Evolutionary conservation across 108 stramenopile genomes (phyloP).

Genomic region (Mediolabrus comicus): DNA sequence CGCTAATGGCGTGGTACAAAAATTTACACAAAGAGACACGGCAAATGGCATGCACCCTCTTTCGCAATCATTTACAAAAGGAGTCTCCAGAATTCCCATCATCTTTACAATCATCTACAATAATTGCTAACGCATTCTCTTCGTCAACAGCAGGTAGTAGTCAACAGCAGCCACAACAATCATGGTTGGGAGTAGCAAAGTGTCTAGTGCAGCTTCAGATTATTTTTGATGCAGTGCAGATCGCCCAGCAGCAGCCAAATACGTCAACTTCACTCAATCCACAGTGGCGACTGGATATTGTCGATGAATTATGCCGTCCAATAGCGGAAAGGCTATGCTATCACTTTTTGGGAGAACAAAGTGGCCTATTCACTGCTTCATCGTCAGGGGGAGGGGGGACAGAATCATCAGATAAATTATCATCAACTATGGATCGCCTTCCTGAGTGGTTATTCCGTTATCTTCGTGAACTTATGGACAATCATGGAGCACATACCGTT

Average conservation of each 20-base stretch:
- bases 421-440: conserved; percentile 60
- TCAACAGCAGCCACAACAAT: not conserved
- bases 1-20: conserved; percentile 10
- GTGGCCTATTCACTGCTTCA: conserved; percentile 44
- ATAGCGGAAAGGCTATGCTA: conserved; percentile 49
- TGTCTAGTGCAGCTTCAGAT: conserved; percentile 39
- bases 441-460: conserved; percentile 79
- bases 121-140: conserved; percentile 1
- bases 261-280: not conserved
- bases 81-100: conserved; percentile 20
- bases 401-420: not conserved
- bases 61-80: conserved; percentile 4
- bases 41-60: not conserved
- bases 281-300: conserved; percentile 34
- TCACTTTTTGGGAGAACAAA: conserved; percentile 69
- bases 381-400: not conserved
- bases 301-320: conserved; percentile 55
- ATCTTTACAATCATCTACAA: not conserved
- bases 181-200: conserved; percentile 5
- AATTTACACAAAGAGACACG: conserved; percentile 1
- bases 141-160: not conserved
- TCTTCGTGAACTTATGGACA: conserved; percentile 53
- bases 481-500: conserved; percentile 27
- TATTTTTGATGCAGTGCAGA: conserved; percentile 29
- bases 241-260: conserved; percentile 2